Evolutionary conservation across 2,329 filamentous ascomycete genomes (phyloP).

Genomic region (Pyricularia sp.): DNA sequence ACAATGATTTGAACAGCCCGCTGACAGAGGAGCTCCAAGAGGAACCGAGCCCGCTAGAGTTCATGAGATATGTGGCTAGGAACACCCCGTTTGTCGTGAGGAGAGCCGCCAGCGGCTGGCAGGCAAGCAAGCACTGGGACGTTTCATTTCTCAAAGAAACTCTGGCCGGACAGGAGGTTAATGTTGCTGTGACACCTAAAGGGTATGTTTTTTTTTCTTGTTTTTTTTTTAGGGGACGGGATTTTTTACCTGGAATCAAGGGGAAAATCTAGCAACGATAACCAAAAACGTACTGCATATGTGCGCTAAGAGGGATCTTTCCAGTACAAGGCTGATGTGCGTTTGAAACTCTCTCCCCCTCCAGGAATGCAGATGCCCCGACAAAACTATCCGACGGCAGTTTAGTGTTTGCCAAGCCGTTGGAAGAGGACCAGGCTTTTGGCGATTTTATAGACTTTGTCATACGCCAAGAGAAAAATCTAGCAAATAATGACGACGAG

Average conservation of each 20-base stretch:
- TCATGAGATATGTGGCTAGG: constrained; percentile 65
- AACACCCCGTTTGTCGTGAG: constrained; percentile 70
- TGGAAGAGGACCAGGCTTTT: constrained; percentile 58
- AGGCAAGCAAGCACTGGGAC: constrained; percentile 54
- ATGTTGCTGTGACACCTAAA: constrained; percentile 67
- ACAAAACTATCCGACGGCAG: constrained; percentile 25
- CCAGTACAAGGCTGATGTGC: not conserved
- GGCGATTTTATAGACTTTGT: constrained; percentile 52
- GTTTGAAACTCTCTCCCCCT: not conserved
- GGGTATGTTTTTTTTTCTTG: constrained; percentile 36
- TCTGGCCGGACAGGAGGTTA: constrained; percentile 50
- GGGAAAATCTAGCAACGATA: too few relatives aligned
- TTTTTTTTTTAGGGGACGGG: not conserved
- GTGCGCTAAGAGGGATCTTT: not conserved
- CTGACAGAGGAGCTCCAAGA: constrained; percentile 50
- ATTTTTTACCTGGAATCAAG: too few relatives aligned
- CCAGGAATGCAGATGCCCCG: constrained; percentile 43
- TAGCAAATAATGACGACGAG: constrained; percentile 15
- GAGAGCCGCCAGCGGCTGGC: constrained; percentile 52
- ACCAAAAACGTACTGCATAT: constrained; percentile 8
- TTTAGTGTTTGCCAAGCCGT: constrained; percentile 60
- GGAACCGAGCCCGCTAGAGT: constrained; percentile 66
- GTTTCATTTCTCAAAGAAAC: constrained; percentile 44
- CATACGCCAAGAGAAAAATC: constrained; percentile 41
- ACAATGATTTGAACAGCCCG: constrained; percentile 61